Base-by-base conservation (phyloP, 305 asterid genomes). In the Lippia alba region DNA sequence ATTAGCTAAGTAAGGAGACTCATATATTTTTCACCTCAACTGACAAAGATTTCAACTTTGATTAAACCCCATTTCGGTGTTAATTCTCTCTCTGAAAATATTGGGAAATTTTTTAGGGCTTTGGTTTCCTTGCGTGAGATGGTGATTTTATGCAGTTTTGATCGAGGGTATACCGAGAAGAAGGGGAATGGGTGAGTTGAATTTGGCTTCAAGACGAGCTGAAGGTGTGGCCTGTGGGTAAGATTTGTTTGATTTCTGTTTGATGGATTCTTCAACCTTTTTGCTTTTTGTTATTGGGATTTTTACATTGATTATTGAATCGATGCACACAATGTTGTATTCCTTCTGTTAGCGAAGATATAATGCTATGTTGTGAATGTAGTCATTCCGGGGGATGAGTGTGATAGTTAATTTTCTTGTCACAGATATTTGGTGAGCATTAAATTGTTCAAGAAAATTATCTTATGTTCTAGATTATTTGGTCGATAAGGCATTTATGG, bases 141-240 rank as follows among this genome's bases (percentile, higher is more conserved):
- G 56, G 75, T 70, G 73, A 71, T 48, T 59, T 69, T 50, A 41
- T 56, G 66, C 66, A 79, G 79, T 71, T 78, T 68, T 53, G 67
- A 90, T 92, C 96, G 98, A 80, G 84, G 84, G 76, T 81, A 76
- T 73, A 57, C 75, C 81, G 62, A 76, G 71, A n/a, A n/a, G n/a
- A 69, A 87, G 75, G 60, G 62, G 83, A 20, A 76, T 65, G 75
- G 87, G 87, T 70, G 90, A 78, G 67, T 64, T 84, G 79, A 83
- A 84, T 79, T 82, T 89, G 84, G 97, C 89, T 68, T 91, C 96
- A 69, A 87, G 97, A 83, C 91, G 85, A 72, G 98, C 94, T 72
- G 97, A 93, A 79, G 98, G 87, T n/a, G n/a, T n/a, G 86, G 92
- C 97, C n/a, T n/a, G n/a, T n/a, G 82, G 96, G 96, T 91, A 71